Conservation (phyloP, 2,329 filamentous ascomycete genomes). For the Aspergillus pseudonomiae region DNA sequence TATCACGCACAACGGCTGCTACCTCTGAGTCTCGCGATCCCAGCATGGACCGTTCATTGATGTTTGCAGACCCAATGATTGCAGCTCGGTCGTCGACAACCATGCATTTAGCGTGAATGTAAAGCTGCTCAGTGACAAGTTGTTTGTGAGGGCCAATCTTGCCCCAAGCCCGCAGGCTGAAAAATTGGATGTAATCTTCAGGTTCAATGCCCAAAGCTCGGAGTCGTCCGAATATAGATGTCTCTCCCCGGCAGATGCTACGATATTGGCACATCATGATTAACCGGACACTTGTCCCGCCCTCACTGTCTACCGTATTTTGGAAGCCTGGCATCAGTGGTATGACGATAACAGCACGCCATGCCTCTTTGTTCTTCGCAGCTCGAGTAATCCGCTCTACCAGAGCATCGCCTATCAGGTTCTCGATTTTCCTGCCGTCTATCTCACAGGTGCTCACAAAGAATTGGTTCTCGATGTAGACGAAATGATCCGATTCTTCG, state of each 20-base stretch:
- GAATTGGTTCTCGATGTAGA: constrained; percentile 99
- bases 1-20: constrained; percentile 87
- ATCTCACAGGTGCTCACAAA: constrained; percentile 93
- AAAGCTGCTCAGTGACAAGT: constrained; percentile 91
- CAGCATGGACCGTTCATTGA: constrained; percentile 96
- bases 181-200: constrained; percentile 95
- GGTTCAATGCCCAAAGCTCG: constrained; percentile 81
- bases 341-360: constrained; percentile 87
- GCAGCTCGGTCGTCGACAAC: constrained; percentile 91
- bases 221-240: constrained; percentile 87
- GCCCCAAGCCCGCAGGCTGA: constrained; percentile 88
- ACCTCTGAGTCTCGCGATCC: constrained; percentile 90
- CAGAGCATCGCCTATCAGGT: constrained; percentile 90
- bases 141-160: constrained; percentile 80
- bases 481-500: constrained; percentile 91
- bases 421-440: constrained; percentile 83
- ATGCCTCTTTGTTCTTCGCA: constrained; percentile 79
- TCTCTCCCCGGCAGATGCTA: constrained; percentile 90
- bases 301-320: constrained; percentile 90
- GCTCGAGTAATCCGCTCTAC: constrained; percentile 90
- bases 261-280: constrained; percentile 98
- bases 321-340: constrained; percentile 98
- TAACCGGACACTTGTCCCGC: constrained; percentile 89
- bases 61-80: constrained; percentile 96
- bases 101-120: constrained; percentile 97